Base-by-base conservation (phyloP, 2,329 filamentous ascomycete genomes). In the Hypoxylon sp. region DNA sequence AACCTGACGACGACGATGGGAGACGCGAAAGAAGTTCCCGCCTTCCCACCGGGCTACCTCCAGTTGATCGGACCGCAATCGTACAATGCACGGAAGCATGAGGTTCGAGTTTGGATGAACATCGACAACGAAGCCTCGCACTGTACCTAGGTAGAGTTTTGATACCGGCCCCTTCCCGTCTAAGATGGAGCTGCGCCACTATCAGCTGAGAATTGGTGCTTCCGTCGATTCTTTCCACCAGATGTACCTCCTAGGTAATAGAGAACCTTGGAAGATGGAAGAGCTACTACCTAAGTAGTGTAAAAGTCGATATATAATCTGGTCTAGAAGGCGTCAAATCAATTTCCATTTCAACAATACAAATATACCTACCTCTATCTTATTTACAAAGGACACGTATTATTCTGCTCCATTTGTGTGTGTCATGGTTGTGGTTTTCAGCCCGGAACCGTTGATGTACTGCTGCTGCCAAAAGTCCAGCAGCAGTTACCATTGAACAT, bases 1-100 rank as follows among this genome's bases (percentile, higher is more conserved):
- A 46, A 51, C 32, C 13, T 27, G 24, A 3, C 21, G 17, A 47
- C 42, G 19, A 62, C 10, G 27, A 56, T 48, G 27, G 19, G 32
- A 59, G 21, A 48, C 42, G 50, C 24, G 53, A 37, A 35, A 17
- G 11, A 48, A 51, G 56, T 31, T 29, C 37, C 44, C 55, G 27
- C 54, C 54, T 65, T 68, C 65, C 65, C 65, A 63, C 61, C 65
- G 65, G 65, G 17, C 19, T 62, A 57, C 35, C 17, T 61, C 44
- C 29, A 61, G 32, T 39, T 47, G 55, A 57, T 65, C 61, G 57
- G 50, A 6, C 53, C 56, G 52, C 47, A 54, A 47, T 32, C 37
- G 58, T 35, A 50, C 44, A 51, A 55, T 55, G 32, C 27, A 31
- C 56, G 56, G 44, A 42, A 51, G 29, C 27, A 11, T 35, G 17